Percentiles rank a stretch among this genome's conserved stretches.
phyloP scores from a whole-genome alignment of 139 green algal genomes.

The Coccomyxa sp. region DNA sequence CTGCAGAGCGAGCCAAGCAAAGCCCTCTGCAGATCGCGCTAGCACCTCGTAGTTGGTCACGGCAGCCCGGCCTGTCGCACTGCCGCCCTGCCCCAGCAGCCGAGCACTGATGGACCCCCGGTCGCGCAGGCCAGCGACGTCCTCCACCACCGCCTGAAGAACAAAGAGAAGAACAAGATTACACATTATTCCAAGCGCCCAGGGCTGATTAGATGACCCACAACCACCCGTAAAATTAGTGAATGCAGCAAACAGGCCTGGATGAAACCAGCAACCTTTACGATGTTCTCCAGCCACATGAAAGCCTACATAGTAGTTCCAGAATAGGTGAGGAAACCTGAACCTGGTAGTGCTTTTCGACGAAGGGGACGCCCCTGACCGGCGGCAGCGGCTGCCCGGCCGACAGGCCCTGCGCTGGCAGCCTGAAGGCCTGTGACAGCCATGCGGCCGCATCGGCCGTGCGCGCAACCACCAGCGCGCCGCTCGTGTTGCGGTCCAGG shows the following conservation, averaged over 20 bases:
- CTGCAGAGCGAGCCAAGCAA: conserved; percentile 34
- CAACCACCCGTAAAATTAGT: not conserved
- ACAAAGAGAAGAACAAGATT: not conserved
- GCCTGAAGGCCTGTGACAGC: conserved; percentile 40
- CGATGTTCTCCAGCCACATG: not conserved
- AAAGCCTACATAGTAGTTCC: not conserved
- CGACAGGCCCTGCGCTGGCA: not conserved
- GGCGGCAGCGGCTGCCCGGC: not conserved
- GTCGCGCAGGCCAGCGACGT: too few species aligned
- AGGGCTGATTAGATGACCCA: not conserved
- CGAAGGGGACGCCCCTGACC: not conserved
- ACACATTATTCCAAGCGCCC: not conserved
- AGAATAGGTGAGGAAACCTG: not conserved
- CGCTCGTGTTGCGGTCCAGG: conserved; percentile 49
- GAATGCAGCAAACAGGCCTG: not conserved
- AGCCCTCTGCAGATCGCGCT: not conserved
- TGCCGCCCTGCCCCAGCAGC: not conserved
- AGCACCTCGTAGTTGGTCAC: not conserved
- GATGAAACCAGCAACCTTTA: not conserved
- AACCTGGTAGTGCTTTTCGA: not conserved
- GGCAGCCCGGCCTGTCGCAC: not conserved
- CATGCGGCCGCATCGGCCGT: conserved; percentile 41
- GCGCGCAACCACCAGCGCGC: conserved; percentile 51
- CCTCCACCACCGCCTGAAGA: not conserved
- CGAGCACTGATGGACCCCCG: not conserved